These are phyloP conservation scores for Pseudonitzschia multistriata DNA, from an alignment of 108 stramenopile genomes.

Conservation along the genomic window DNA sequence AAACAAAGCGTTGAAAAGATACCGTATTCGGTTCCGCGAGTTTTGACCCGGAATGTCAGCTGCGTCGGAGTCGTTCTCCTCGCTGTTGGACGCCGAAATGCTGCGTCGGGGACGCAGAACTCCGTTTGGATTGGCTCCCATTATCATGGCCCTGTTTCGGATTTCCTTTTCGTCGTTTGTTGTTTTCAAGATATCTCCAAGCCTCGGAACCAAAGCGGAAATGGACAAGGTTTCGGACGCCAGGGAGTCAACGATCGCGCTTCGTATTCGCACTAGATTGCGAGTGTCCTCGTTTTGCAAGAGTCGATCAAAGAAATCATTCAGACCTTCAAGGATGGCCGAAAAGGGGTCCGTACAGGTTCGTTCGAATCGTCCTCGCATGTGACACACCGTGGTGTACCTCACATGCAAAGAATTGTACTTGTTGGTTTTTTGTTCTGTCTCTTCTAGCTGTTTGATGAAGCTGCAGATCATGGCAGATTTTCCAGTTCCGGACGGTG, in stretches of 20 bases:
- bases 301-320: slow-evolving; percentile 18
- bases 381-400: slow-evolving; percentile 11
- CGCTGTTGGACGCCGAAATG: not conserved
- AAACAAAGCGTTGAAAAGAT: slow-evolving; percentile 25
- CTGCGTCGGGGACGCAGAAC: not conserved
- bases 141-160: not conserved
- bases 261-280: slow-evolving; percentile 17
- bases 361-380: slow-evolving; percentile 37
- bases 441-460: slow-evolving; percentile 9
- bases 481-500: slow-evolving; percentile 35
- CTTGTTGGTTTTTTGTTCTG: not conserved
- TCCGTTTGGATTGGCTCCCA: no score
- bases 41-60: not conserved
- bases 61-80: not conserved
- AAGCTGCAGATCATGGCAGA: slow-evolving; percentile 25
- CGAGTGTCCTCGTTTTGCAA: not conserved
- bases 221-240: slow-evolving; percentile 14
- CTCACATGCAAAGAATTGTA: not conserved
- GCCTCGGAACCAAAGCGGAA: slow-evolving; percentile 16
- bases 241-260: slow-evolving; percentile 1
- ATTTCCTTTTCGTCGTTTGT: not conserved
- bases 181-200: slow-evolving; percentile 12
- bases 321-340: slow-evolving; percentile 21
- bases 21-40: slow-evolving; percentile 27
- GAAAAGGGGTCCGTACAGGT: slow-evolving; percentile 26